Evolutionary conservation across 192 early-diverging fungal genomes (phyloP), one percentile per base, ranked within the genome.

Genomic region (Backusella morwellensis): DNA sequence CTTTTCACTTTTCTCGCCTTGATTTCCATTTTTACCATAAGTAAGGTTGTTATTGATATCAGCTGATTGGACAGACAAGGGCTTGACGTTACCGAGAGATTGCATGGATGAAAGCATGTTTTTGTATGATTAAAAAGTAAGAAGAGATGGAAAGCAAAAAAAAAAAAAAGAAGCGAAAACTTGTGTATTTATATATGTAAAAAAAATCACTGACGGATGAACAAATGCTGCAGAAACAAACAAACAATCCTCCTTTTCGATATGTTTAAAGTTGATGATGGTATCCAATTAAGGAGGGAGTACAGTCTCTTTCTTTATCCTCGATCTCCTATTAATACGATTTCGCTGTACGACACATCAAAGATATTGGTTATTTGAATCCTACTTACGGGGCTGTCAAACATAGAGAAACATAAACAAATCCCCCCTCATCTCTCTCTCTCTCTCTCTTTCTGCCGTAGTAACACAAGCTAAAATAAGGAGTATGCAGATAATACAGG

Each of bases 71-170:
- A 29, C 56, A 63, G 56, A 63, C 56, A 63, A 63, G 3, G 56
- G 56, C 26, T 63, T 63, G 23, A 63, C 56, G 9, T 63, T 63
- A 75, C 38, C 56, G 66, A 40, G 42, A 66, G 73, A 75, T 75
- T 59, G 35, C 19, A 75, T 66, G 12, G 56, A 63, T 56, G 66
- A 75, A 42, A 66, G 38, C 21, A 63, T 40, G 32, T 56, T 36
- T 29, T 41, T 26, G 4, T 29, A 63, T 12, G 4, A 63, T 29
- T 32, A 29, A 63, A 8, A 44, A 44, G 42, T 17, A 44, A 44
- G 15, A 44, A 29, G 29, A 26, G 2, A 29, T 26, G 23, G 23
- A 63, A 19, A 63, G 12, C 9, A 29, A 29, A 44, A 44, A 17
- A 17, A 3, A 14, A 29, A 29, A 44, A 44, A 17, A 17, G 12